Percentiles rank a stretch among this genome's conserved stretches.
Conservation (phyloP, 805 yeast species). For the Suhomyces emberorum region DNA sequence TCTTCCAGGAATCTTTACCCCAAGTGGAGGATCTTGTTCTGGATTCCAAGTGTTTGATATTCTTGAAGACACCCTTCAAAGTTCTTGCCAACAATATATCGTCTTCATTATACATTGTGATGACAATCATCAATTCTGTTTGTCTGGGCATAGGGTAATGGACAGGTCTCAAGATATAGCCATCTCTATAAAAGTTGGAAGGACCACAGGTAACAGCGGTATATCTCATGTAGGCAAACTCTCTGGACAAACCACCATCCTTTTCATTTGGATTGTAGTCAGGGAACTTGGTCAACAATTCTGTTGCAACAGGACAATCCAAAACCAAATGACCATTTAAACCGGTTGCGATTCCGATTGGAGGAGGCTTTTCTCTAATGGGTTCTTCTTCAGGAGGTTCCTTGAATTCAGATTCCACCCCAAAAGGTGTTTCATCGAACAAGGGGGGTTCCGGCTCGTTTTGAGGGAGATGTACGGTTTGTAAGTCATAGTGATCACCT, state of each 20-base stretch:
- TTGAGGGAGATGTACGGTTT: constrained; percentile 26
- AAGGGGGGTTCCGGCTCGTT: constrained; percentile 9
- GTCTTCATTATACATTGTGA: constrained; percentile 69
- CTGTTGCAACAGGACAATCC: constrained; percentile 84
- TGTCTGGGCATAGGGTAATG: constrained; percentile 52
- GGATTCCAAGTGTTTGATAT: constrained; percentile 54
- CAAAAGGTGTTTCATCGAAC: constrained; percentile 26
- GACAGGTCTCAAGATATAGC: constrained; percentile 54
- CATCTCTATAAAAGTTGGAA: constrained; percentile 54
- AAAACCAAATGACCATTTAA: constrained; percentile 72
- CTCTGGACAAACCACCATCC: constrained; percentile 46
- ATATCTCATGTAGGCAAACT: constrained; percentile 59
- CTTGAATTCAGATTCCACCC: constrained; percentile 21
- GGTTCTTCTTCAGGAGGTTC: constrained; percentile 35
- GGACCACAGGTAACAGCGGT: constrained; percentile 71
- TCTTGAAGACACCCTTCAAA: constrained; percentile 61
- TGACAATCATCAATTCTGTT: constrained; percentile 59
- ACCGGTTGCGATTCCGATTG: constrained; percentile 33
- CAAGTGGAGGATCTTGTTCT: constrained; percentile 45
- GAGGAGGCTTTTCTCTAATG: constrained; percentile 32
- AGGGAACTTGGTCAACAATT: constrained; percentile 48
- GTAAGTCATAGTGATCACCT: constrained; percentile 42
- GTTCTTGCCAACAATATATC: constrained; percentile 59
- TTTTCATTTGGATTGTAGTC: constrained; percentile 31
- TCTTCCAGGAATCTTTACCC: constrained; percentile 55